A percentile compares a stretch with the other conserved stretches of the same genome.
Evolutionary conservation across 2,329 filamentous ascomycete species (phyloP).

Genomic region (Tetracladium maxilliforme): DNA sequence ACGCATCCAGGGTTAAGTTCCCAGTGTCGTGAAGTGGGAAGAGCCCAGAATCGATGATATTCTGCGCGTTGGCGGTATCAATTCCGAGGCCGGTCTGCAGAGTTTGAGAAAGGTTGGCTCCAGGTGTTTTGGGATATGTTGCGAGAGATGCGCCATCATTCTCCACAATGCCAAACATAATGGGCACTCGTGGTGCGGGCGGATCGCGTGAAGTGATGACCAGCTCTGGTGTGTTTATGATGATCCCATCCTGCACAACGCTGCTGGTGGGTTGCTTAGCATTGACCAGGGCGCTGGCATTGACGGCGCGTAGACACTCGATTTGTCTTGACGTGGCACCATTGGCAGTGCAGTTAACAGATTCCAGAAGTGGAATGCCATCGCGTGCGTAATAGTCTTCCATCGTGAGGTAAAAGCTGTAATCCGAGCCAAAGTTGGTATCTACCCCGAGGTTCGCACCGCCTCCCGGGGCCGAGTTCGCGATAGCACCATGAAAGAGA

Average conservation of each 20-base stretch:
- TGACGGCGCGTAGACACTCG: conserved; percentile 25
- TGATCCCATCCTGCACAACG: conserved; percentile 36
- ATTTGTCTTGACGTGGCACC: conserved; percentile 24
- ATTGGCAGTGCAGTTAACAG: conserved; percentile 30
- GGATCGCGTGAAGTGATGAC: conserved; percentile 24
- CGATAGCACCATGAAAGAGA: conserved; percentile 28
- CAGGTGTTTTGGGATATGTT: conserved; percentile 25
- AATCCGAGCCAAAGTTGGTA: conserved; percentile 34
- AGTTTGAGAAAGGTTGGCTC: conserved; percentile 23
- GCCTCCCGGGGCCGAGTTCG: conserved; percentile 36
- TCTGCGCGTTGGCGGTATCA: conserved; percentile 21
- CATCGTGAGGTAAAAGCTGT: conserved; percentile 36
- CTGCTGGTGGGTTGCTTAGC: conserved; percentile 27
- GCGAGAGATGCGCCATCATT: conserved; percentile 35
- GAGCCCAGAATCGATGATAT: conserved; percentile 26
- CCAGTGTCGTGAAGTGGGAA: conserved; percentile 31
- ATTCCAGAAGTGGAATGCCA: conserved; percentile 29
- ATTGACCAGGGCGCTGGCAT: conserved; percentile 20
- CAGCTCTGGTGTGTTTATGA: conserved; percentile 30
- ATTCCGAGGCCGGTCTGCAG: conserved; percentile 29
- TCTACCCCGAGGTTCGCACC: conserved; percentile 28
- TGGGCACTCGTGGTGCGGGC: conserved; percentile 29
- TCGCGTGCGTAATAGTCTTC: conserved; percentile 29
- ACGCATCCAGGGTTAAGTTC: conserved; percentile 35
- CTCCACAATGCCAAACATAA: conserved; percentile 32